Percentiles rank a stretch among this genome's conserved stretches.
Conservation (phyloP, 208 protist genomes). For the Trypanosoma congolense region DNA sequence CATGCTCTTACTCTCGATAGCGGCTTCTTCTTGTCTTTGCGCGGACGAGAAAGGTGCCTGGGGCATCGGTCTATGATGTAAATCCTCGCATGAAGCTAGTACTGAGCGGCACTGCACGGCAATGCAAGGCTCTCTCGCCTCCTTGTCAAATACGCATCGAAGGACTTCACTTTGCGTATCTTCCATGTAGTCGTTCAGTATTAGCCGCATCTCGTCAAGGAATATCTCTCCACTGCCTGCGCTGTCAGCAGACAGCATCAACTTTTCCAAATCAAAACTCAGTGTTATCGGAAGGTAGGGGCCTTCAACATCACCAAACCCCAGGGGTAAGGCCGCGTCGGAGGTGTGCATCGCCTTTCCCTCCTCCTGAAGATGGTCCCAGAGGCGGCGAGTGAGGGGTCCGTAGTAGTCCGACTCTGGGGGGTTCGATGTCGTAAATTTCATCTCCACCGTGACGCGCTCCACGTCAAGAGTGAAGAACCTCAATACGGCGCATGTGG, state of each 20-base stretch:
- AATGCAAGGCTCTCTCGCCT: slow-evolving; percentile 21
- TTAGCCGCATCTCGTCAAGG: slow-evolving; percentile 14
- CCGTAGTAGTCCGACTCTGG: slow-evolving; percentile 27
- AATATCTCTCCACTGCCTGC: slow-evolving; percentile 19
- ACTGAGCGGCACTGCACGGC: slow-evolving; percentile 3
- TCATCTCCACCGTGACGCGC: slow-evolving; percentile 19
- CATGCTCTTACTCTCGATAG: slow-evolving; percentile 11
- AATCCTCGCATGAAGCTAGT: neutral
- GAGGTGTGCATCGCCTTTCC: slow-evolving; percentile 1
- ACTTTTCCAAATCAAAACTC: slow-evolving; percentile 15
- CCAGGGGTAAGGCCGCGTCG: neutral
- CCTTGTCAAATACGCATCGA: slow-evolving; percentile 16
- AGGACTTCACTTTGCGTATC: slow-evolving; percentile 12
- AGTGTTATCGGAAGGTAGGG: slow-evolving; percentile 24
- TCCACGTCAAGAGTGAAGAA: slow-evolving; percentile 23
- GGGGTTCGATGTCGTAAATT: slow-evolving; percentile 10
- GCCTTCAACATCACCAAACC: slow-evolving; percentile 6
- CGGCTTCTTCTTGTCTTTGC: slow-evolving; percentile 12
- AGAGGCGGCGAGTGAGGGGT: slow-evolving; percentile 21
- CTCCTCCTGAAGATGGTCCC: slow-evolving; percentile 18
- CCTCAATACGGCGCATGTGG: slow-evolving; percentile 22
- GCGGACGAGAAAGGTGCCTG: slow-evolving; percentile 12
- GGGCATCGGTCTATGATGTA: slow-evolving; percentile 4
- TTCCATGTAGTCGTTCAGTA: slow-evolving; percentile 24
- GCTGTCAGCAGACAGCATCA: slow-evolving; percentile 21